Evolutionary conservation across 352 stramenopile species (phyloP), one percentile per base, ranked within the genome.

Genomic region (Phytophthora sojae): DNA sequence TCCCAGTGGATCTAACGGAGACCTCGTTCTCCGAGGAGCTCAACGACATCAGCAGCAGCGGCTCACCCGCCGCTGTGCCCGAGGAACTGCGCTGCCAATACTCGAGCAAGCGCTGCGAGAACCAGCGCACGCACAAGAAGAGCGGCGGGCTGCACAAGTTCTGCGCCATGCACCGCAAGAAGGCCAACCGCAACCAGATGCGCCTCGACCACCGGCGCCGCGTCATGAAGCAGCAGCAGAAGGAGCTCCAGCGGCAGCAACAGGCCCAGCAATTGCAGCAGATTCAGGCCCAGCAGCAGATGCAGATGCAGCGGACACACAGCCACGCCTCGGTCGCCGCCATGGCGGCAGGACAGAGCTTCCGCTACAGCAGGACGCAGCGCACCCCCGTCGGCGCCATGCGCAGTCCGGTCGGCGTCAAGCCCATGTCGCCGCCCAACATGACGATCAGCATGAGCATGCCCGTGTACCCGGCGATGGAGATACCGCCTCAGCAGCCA

Each of bases 141-240:
- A 92, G 81, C 39, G 86, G 86, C 23, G 77, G 80, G n/a, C 63
- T 94, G 32, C 86, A 94, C 75, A 88, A 86, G 61, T 87, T 91
- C 50, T 94, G 86, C 59, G 80, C 88, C 51, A 81, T 86, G 68
- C 86, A 94, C 67, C 86, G 86, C 3, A 71, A 82, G 49, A 86
- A 90, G 65, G 86, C 86, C 23, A 94, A 94, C 72, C 81, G 81
- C 26, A 91, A 92, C 62, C 86, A 94, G 62, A 91, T 90, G 71
- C 79, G 84, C 2, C 71, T 90, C 23, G 84, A 92, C 59, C 82
- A 87, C 55, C 76, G 82, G 11, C 80, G 84, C 2, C 80, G 84
- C 21, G 78, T 88, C 21, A 35, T 80, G 52, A 88, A 88, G 64
- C 77, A 85, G 62, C 76, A 86, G 52, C 71, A 83, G 53, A 81